A percentile compares a stretch with the other conserved stretches of the same genome.
These are phyloP conservation scores for Thyridium curvatum DNA, from an alignment of 2,329 filamentous ascomycete species.

Conservation along the genomic window DNA sequence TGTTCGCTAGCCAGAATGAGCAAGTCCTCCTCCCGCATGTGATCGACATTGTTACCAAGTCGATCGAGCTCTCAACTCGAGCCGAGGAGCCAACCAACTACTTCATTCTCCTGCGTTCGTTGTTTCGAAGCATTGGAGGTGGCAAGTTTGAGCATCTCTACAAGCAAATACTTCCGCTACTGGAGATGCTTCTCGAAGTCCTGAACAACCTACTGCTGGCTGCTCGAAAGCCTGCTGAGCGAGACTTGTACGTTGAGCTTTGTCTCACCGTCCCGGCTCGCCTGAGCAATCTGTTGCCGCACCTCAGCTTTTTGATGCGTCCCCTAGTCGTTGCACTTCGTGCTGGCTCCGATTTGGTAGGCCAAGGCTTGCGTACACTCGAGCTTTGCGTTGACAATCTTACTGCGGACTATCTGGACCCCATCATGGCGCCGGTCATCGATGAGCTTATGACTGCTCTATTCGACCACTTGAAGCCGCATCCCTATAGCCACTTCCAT, in stretches of 20 bases:
- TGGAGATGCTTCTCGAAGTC: slow-evolving; percentile 97
- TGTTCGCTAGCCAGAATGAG: slow-evolving; percentile 93
- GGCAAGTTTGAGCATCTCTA: slow-evolving; percentile 97
- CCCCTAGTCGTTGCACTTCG: slow-evolving; percentile 92
- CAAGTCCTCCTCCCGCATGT: slow-evolving; percentile 93
- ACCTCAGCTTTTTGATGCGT: slow-evolving; percentile 94
- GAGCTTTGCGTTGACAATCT: slow-evolving; percentile 98
- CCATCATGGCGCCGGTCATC: slow-evolving; percentile 98
- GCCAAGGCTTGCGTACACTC: slow-evolving; percentile 85
- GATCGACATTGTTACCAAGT: slow-evolving; percentile 94
- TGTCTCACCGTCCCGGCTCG: slow-evolving; percentile 93
- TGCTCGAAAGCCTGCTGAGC: slow-evolving; percentile 81
- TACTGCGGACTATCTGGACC: slow-evolving; percentile 94
- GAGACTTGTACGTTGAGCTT: slow-evolving; percentile 94
- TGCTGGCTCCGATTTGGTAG: slow-evolving; percentile 87
- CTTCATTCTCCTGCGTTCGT: slow-evolving; percentile 82
- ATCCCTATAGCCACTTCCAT: slow-evolving; percentile 95
- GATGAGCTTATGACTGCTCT: slow-evolving; percentile 97
- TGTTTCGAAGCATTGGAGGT: slow-evolving; percentile 95
- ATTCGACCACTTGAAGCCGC: slow-evolving; percentile 89
- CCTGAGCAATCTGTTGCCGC: slow-evolving; percentile 88
- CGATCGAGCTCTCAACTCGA: slow-evolving; percentile 90
- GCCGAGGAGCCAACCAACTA: slow-evolving; percentile 99
- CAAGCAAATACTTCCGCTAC: slow-evolving; percentile 90
- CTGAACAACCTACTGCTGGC: slow-evolving; percentile 91